These are phyloP conservation scores for Astrothelium subdiscretum DNA, from an alignment of 495 filamentous ascomycete genomes.

Conservation along the genomic window DNA sequence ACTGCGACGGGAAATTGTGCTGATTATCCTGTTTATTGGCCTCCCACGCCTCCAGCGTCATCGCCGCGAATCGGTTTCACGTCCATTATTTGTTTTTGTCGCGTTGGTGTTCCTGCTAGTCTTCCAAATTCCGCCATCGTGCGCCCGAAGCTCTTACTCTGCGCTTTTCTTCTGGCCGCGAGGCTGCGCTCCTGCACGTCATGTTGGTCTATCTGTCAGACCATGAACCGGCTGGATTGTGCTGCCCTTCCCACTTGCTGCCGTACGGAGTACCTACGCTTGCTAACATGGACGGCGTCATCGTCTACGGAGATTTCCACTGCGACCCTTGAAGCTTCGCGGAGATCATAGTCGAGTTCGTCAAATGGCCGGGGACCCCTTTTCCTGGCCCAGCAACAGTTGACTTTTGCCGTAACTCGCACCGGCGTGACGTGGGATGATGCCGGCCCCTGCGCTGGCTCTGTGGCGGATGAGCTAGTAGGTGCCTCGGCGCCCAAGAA, in stretches of 20 bases:
- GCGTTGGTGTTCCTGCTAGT: background rate
- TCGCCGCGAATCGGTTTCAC: background rate
- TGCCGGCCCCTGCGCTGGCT: background rate
- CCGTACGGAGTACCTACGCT: background rate
- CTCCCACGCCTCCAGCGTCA: background rate
- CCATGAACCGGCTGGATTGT: too few relatives aligned
- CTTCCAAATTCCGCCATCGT: background rate
- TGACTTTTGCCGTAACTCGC: background rate
- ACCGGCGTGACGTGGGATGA: background rate
- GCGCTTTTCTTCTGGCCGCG: background rate
- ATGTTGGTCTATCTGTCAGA: background rate
- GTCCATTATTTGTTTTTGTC: background rate
- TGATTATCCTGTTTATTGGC: background rate
- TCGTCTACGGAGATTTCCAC: background rate
- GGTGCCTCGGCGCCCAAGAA: background rate
- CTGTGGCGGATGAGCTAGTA: background rate
- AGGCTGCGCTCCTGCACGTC: background rate
- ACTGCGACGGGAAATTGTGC: slow-evolving; percentile 1
- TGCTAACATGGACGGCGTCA: background rate
- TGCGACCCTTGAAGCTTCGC: background rate
- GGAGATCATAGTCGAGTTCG: background rate
- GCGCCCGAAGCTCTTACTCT: background rate
- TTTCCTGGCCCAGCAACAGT: background rate
- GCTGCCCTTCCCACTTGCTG: too few relatives aligned
- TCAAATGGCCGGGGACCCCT: background rate